phyloP scores from a whole-genome alignment of 257 asterid genomes.

The Euphrasia confusa region DNA sequence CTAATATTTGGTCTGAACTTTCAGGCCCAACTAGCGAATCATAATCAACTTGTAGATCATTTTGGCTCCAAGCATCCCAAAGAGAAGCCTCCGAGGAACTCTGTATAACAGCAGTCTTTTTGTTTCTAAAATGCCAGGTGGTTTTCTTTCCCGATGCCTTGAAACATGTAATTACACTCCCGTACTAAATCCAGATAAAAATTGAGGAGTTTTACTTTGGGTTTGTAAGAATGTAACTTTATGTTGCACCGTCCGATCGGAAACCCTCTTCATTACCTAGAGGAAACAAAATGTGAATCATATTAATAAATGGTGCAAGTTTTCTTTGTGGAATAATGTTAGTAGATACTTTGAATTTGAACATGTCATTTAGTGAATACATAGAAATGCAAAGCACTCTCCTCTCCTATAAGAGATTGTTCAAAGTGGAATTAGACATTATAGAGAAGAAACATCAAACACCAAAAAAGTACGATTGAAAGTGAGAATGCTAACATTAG shows the following conservation, averaged over 20 bases:
- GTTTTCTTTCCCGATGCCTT: slow-evolving; percentile 16
- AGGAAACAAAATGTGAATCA: slow-evolving; percentile 18
- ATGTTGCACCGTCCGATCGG: not conserved
- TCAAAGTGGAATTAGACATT: too few species aligned
- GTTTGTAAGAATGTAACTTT: slow-evolving; percentile 29
- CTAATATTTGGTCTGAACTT: slow-evolving; percentile 18
- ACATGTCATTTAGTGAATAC: not conserved
- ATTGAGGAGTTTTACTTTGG: slow-evolving; percentile 24
- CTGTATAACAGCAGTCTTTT: slow-evolving; percentile 43
- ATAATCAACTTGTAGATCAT: slow-evolving; percentile 83
- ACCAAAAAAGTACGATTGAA: too few species aligned
- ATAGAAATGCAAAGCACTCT: too few species aligned
- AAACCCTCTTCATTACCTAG: slow-evolving; percentile 3
- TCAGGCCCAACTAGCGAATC: slow-evolving; percentile 81
- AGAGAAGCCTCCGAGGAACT: slow-evolving; percentile 78
- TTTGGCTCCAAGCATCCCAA: slow-evolving; percentile 91
- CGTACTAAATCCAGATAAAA: slow-evolving; percentile 3
- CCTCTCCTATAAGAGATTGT: too few species aligned
- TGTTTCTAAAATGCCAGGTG: slow-evolving; percentile 4
- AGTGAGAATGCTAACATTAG: too few species aligned
- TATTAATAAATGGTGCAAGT: slow-evolving; percentile 25
- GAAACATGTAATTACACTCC: slow-evolving; percentile 27
- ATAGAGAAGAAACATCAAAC: too few species aligned
- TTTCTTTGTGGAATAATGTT: not conserved
- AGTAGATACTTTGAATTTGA: not conserved